phyloP scores from a whole-genome alignment of 345 rosid species.

The Aegle marmelos region DNA sequence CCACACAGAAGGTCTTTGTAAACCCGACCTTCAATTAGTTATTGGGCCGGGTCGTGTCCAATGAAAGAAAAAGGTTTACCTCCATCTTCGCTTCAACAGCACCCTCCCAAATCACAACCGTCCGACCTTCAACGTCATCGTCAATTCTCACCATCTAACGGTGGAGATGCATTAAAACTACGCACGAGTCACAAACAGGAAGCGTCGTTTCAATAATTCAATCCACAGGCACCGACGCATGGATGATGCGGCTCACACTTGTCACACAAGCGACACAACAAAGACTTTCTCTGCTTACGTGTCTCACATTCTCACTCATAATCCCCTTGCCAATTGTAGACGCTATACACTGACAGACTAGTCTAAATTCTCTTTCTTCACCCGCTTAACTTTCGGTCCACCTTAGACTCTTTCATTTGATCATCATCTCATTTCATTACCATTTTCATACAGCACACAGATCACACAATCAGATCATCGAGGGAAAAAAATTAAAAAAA shows the following conservation, averaged over 20 bases:
- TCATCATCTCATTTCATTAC: not conserved
- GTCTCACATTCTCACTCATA: not conserved
- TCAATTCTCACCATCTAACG: slow-evolving; percentile 3
- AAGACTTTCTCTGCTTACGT: not conserved
- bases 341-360: no score
- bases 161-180: not conserved
- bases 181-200: no score
- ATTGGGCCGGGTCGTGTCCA: not conserved
- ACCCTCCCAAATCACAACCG: not conserved
- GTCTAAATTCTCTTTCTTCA: not conserved
- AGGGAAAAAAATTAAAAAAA: not conserved
- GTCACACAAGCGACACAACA: no score
- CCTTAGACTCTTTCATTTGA: not conserved
- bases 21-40: not conserved
- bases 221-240: no score
- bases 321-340: no score
- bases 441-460: not conserved
- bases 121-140: not conserved
- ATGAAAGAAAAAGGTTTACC: no score
- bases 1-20: not conserved
- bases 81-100: not conserved
- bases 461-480: not conserved
- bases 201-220: no score
- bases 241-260: no score
- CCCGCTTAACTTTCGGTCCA: not conserved